A percentile compares a stretch with the other conserved stretches of the same genome.
Conservation (phyloP, 176 grass and related monocot genomes). For the Bothriochloa decipiens region DNA sequence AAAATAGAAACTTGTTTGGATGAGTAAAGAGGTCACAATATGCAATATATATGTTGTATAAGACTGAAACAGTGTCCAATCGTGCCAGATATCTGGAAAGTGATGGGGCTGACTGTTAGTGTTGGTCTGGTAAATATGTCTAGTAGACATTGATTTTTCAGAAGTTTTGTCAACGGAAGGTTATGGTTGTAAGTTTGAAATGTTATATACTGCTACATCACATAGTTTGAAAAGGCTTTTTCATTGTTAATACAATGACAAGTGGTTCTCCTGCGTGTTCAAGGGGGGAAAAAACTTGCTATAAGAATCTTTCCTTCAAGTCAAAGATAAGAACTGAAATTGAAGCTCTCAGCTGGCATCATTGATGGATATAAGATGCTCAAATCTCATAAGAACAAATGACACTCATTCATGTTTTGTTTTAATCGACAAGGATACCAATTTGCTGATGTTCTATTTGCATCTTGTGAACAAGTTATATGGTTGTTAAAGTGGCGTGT, state of each 20-base stretch:
- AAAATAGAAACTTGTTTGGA: neutral
- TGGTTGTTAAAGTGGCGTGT: neutral
- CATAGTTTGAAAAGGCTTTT: neutral
- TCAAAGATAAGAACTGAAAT: conserved; percentile 25
- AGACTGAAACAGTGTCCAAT: neutral
- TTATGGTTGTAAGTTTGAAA: neutral
- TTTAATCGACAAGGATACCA: neutral
- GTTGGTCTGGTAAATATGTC: conserved; percentile 2
- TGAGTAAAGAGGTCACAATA: neutral
- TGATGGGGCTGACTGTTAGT: neutral
- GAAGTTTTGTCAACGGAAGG: conserved; percentile 9
- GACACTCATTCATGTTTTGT: neutral
- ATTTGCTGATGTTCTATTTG: neutral
- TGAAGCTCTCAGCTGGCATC: neutral
- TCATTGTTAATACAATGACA: neutral
- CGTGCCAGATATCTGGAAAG: conserved; percentile 5
- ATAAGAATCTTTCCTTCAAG: neutral
- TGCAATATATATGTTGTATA: neutral
- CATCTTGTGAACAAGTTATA: neutral
- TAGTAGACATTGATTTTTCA: conserved; percentile 17
- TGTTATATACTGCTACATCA: neutral
- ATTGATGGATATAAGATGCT: neutral
- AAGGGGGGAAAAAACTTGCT: neutral
- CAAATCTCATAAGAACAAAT: conserved; percentile 19
- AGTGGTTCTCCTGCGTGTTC: neutral